Evolutionary conservation across 352 stramenopile species (phyloP).

Genomic region (Phytophthora capsici): DNA sequence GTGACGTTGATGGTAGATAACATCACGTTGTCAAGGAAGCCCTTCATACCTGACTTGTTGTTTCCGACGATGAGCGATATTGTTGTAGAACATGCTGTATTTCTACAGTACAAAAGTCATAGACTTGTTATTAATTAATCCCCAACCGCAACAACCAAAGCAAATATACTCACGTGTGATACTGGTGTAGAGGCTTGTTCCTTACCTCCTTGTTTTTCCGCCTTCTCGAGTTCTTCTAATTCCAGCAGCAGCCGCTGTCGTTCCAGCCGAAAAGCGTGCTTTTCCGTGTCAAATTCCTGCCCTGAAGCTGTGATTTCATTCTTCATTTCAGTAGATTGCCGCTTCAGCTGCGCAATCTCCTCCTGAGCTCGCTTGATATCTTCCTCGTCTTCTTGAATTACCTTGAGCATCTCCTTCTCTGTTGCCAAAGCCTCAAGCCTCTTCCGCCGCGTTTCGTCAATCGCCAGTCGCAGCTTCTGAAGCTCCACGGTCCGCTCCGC

Average conservation of each 20-base stretch:
- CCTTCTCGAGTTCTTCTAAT: conserved; percentile 51
- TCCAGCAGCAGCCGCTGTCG: conserved; percentile 52
- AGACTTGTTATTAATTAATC: not conserved
- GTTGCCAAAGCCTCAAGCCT: conserved; percentile 48
- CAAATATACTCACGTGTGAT: conserved; percentile 22
- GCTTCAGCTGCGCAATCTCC: conserved; percentile 55
- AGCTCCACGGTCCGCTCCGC: conserved; percentile 61
- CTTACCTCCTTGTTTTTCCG: conserved; percentile 36
- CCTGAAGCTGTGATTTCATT: conserved; percentile 50
- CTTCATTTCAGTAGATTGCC: conserved; percentile 38
- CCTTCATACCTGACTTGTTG: conserved; percentile 43
- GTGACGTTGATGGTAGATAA: too few species aligned
- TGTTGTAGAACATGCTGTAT: conserved; percentile 45
- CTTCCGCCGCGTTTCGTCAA: conserved; percentile 52
- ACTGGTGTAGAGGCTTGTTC: conserved; percentile 8
- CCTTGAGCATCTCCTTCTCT: conserved; percentile 53
- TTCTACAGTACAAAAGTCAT: conserved; percentile 20
- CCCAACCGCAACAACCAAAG: not conserved
- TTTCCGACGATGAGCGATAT: conserved; percentile 50
- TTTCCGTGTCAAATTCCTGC: conserved; percentile 53
- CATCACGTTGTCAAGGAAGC: not conserved
- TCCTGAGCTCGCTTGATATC: conserved; percentile 41
- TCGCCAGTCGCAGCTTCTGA: conserved; percentile 51
- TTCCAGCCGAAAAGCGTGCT: conserved; percentile 57
- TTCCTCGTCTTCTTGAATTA: conserved; percentile 47